Evolutionary conservation across 75 land plant species (phyloP).

Genomic region (Cupressus sempervirens): DNA sequence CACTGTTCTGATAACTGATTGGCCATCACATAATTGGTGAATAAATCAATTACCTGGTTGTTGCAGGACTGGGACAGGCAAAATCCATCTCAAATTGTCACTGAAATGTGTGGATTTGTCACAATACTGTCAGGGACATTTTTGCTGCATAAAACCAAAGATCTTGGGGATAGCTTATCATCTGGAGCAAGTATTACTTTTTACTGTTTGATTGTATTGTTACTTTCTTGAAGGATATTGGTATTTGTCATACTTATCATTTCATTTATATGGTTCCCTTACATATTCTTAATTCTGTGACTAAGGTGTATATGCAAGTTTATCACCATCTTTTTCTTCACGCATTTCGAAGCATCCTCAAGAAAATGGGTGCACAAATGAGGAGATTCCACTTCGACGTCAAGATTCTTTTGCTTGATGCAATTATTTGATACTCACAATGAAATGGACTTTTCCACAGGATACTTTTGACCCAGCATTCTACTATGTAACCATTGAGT

Average conservation of each 20-base stretch:
- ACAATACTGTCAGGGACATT: constrained; percentile 88
- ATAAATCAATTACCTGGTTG: not conserved
- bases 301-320: constrained; percentile 8
- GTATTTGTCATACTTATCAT: not conserved
- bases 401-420: constrained; percentile 38
- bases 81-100: constrained; percentile 72
- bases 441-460: not conserved
- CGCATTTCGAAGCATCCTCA: constrained; percentile 36
- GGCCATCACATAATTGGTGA: not conserved
- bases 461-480: not conserved
- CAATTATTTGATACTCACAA: not conserved
- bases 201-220: not conserved
- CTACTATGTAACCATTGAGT: not conserved
- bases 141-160: constrained; percentile 86
- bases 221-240: not conserved
- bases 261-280: not conserved
- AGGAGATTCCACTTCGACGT: constrained; percentile 46
- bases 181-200: not conserved
- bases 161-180: constrained; percentile 57
- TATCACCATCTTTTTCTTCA: constrained; percentile 13
- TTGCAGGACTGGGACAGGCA: constrained; percentile 87
- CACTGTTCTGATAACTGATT: not conserved
- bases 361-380: constrained; percentile 41
- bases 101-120: constrained; percentile 89
- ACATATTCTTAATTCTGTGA: not conserved